Evolutionary conservation across 1,284 basidiomycete species (phyloP), one percentile per base, ranked within the genome.

Genomic region (Phellopilus nigrolimitatus): DNA sequence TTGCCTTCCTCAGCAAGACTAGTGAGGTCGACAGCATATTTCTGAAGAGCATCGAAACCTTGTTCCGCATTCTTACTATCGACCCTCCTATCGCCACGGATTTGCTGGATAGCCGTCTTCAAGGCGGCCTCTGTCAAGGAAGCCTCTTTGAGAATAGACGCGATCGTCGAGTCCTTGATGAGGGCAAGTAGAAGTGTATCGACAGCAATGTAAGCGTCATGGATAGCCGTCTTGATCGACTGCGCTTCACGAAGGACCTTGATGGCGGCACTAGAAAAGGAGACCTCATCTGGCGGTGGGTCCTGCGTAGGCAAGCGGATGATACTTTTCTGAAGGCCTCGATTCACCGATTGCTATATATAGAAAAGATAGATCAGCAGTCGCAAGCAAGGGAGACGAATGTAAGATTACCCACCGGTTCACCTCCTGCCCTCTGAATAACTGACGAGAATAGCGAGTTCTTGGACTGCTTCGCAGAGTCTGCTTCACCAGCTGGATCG

Each of bases 191-290:
- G 64, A 15, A 89, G 65, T 62, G 83, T 75, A 60, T 98, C 95
- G 65, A 97, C 88, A 0, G 95, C 94, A 55, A 98, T 88, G 68
- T 88, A 97, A 4, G 88, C 84, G 67, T 97, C 95, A 65, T 92
- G 88, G 87, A 90, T 90, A 7, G 82, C 88, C 68, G 92, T 92
- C 63, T 90, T 88, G 7, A 91, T 70, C 15, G 73, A 76, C 56
- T 91, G 86, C 0, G 94, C 91, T 58, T 91, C 88, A 17, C 84
- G 80, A 22, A 97, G 68, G 39, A 93, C 80, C 61, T 87, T 85
- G 57, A 80, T 63, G 9, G 80, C 66, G 4, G 79, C 71, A 3
- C 79, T 68, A 34, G 85, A 82, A 41, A 93, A 66, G 1, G 80
- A 73, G 9, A 82, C 77, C 37, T 93, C 89, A 47, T 91, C 85